These are phyloP conservation scores for Vararia minispora DNA, from an alignment of 768 basidiomycete genomes.

Conservation along the genomic window DNA sequence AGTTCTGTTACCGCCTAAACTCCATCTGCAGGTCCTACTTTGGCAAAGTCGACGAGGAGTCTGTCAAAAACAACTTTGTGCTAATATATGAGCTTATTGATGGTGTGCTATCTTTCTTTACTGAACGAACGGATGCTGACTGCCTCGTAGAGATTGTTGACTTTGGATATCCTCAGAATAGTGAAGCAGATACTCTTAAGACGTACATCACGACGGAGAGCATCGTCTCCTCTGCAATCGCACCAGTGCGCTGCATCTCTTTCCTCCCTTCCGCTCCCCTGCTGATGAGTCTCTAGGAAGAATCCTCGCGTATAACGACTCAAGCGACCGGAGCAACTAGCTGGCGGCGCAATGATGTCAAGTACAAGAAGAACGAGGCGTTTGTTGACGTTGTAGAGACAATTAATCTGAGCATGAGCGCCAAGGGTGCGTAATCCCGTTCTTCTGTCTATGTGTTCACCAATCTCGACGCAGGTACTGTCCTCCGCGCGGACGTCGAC, in stretches of 20 bases:
- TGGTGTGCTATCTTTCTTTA: constrained; percentile 38
- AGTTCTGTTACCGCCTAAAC: constrained; percentile 95
- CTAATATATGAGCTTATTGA: constrained; percentile 97
- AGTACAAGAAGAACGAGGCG: constrained; percentile 99
- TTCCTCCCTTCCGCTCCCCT: not conserved
- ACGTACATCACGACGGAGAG: constrained; percentile 98
- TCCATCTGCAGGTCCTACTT: constrained; percentile 93
- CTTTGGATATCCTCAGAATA: constrained; percentile 98
- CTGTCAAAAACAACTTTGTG: constrained; percentile 98
- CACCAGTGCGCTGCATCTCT: constrained; percentile 44
- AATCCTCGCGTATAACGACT: constrained; percentile 91
- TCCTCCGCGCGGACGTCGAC: constrained; percentile 93
- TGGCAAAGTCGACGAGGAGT: constrained; percentile 96
- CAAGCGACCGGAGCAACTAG: constrained; percentile 96
- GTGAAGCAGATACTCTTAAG: constrained; percentile 95
- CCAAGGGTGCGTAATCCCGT: constrained; percentile 57
- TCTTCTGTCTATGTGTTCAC: not conserved
- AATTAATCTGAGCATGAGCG: constrained; percentile 94
- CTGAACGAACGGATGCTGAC: not conserved
- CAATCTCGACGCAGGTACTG: constrained; percentile 43
- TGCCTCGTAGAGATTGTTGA: constrained; percentile 79
- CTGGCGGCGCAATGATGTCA: constrained; percentile 92
- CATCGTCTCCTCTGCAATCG: constrained; percentile 76
- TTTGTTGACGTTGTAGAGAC: constrained; percentile 99
- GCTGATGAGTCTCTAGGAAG: constrained; percentile 52